phyloP scores from a whole-genome alignment of 2,329 filamentous ascomycete genomes.

The Acephala macrosclerotiorum region DNA sequence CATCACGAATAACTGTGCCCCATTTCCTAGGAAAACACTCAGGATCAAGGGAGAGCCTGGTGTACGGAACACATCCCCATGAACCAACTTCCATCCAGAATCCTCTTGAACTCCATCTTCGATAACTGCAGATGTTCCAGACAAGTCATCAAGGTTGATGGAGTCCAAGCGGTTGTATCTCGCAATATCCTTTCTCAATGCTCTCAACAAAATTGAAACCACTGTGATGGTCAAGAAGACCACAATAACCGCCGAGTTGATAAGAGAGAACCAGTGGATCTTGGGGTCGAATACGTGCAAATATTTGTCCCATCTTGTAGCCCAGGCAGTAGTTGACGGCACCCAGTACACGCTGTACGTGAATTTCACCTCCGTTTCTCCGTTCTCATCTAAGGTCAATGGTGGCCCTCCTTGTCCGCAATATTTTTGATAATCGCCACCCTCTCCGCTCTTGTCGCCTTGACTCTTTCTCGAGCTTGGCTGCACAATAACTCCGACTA shows the following conservation, averaged over 20 bases:
- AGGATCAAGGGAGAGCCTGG: conserved; percentile 84
- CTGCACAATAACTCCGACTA: conserved; percentile 91
- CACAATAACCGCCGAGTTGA: conserved; percentile 95
- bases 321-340: conserved; percentile 86
- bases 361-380: conserved; percentile 75
- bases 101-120: conserved; percentile 97
- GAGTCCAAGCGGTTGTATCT: conserved; percentile 95
- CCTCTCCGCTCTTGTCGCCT: conserved; percentile 56
- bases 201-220: conserved; percentile 87
- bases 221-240: conserved; percentile 91
- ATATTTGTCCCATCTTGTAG: conserved; percentile 98
- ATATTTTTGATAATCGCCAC: conserved; percentile 51
- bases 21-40: conserved; percentile 89
- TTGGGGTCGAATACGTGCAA: conserved; percentile 96
- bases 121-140: conserved; percentile 75
- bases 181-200: conserved; percentile 92
- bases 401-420: conserved; percentile 66
- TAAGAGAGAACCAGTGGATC: conserved; percentile 98
- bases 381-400: conserved; percentile 70
- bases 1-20: conserved; percentile 97
- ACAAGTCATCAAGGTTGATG: conserved; percentile 88
- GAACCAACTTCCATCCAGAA: conserved; percentile 97
- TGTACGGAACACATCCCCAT: conserved; percentile 94
- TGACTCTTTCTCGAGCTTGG: conserved; percentile 75
- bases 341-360: conserved; percentile 95